Base-by-base conservation (phyloP, 2,329 filamentous ascomycete species). In the Colletotrichum sp. region DNA sequence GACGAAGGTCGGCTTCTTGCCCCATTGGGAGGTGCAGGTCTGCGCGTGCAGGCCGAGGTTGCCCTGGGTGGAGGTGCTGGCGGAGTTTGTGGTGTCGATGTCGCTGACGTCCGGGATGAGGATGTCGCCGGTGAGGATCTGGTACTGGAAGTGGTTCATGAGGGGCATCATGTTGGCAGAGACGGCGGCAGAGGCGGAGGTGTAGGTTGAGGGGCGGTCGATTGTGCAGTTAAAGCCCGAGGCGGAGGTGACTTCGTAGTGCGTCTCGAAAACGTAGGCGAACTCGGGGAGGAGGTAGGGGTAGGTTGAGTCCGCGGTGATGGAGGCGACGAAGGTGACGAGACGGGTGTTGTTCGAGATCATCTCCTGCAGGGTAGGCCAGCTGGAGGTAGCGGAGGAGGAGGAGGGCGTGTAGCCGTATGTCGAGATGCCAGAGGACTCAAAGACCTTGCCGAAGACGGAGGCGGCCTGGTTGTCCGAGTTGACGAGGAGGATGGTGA, bases 61-160 rank as follows among this genome's bases (percentile, higher is more conserved):
- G 9, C 94, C 94, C n/a, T 64, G 39, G 0, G 82, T 83, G 4
- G 85, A 86, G 5, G 90, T 92, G 13, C 85, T 87, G 11, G 92
- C 87, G 44, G 89, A 92, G 83, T 96, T 96, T 55, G 94, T 95
- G 12, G 87, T 90, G 11, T 86, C 85, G 78, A 94, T 90, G 79
- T 90, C 87, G 77, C 86, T 88, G n/a, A 89, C 86, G 78, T 94
- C 90, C 3, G 94, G 93, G 55, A 92, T 86, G 78, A 90, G 85
- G 80, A 95, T 90, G 75, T 87, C 88, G 6, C 89, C 83, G n/a
- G 87, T 82, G 27, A 92, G 82, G 7, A 82, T 84, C 73, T 88
- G 86, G 86, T 96, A 93, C 69, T 94, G 89, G 87, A 97, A 96
- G 86, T 97, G 95, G 87, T 97, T 97, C 87, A 95, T 89, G 12